Base-by-base conservation (phyloP, 2,329 filamentous ascomycete species). In the Lachnellula occidentalis region DNA sequence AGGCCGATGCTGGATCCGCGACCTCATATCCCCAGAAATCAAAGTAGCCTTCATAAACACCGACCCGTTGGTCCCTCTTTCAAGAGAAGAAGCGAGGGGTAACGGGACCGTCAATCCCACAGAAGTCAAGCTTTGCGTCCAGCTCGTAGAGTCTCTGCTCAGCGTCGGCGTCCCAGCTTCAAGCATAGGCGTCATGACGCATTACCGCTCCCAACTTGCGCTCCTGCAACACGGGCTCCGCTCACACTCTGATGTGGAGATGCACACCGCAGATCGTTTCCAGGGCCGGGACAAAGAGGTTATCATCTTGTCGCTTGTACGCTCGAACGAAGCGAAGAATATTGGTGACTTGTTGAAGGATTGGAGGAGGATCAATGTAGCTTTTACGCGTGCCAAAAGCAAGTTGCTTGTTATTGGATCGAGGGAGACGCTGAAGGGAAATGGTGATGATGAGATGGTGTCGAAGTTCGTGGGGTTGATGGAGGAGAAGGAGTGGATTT, bases 201-300 rank as follows among this genome's bases (percentile, higher is more conserved):
- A 96, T 71, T 99, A 99, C 72, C 88, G 94, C 55, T 92, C 88
- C 5, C 94, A 99, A 70, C 82, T 99, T 1, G 85, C 90, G 0
- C 76, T 96, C 2, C 78, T 99, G 1, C 88, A 89, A 60, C 83
- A 92, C 57, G 78, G 78, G 11, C 80, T 96, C 34, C 81, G 82
- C 34, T 72, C 78, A 62, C 73, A 77, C 0, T 73, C 76, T 0
- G 80, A 81, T 2, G 84, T 99, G 1, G 94, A 99, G 72, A 91
- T 97, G 80, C 91, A 99, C 71, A 97, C 94, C 0, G 92, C 94
- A 3, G 94, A 99, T 72, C 90, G 92, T 45, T 99, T 96, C 71
- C 94, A 99, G 70, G 94, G 94, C 6, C 83, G 94, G 9, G 94
- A 99, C 72, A 99, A 99, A 69, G 91, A 96, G 67, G 86, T 95